Base-by-base conservation (phyloP, 805 yeast genomes). In the Sugiyamaella boreocaroliniensis region DNA sequence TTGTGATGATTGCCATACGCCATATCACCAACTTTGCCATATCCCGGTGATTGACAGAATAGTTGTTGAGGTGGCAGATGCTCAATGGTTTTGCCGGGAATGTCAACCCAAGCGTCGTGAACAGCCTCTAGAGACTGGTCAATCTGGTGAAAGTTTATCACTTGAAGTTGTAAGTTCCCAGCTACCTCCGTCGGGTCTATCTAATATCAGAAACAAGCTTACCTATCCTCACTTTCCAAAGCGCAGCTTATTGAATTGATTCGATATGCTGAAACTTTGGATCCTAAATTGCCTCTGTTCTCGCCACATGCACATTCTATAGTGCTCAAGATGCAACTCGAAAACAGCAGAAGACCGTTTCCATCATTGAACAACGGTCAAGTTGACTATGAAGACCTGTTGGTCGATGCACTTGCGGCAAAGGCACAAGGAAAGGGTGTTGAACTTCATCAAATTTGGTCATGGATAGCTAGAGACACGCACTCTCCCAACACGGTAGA, bases 11-110 rank as follows among this genome's bases (percentile, higher is more conserved):
- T 92, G 99, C 67, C 87, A 92, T 64, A 83, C 92, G 41, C 98
- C 97, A 0, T 97, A 92, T 1, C 99, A 92, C 64, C 98, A 92
- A 68, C 98, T 93, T 62, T 92, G 99, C 68, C 93, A 92, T 68
- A 61, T 60, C 20, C 76, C 76, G 12, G 67, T 64, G 10, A 68
- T 71, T 16, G 75, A 71, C 47, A 58, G 71, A 74, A 98, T 98
- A 7, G 88, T 92, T 1, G 87, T 95, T 1, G 89, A 89, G 62
- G 90, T 92, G 11, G 98, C 99, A 0, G 97, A 92, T 65, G 98
- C 97, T 2, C 92, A 86, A 61, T 92, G 99, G 99, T 72, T 88
- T 5, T 92, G 98, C 64, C 78, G 96, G 7, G 75, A 84, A 52
- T 92, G 99, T 50, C 67, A 65, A 54, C 65, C 65, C n/a, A 69